Conservation (phyloP, 2,329 filamentous ascomycete species). For the Harringtonia aguacate region DNA sequence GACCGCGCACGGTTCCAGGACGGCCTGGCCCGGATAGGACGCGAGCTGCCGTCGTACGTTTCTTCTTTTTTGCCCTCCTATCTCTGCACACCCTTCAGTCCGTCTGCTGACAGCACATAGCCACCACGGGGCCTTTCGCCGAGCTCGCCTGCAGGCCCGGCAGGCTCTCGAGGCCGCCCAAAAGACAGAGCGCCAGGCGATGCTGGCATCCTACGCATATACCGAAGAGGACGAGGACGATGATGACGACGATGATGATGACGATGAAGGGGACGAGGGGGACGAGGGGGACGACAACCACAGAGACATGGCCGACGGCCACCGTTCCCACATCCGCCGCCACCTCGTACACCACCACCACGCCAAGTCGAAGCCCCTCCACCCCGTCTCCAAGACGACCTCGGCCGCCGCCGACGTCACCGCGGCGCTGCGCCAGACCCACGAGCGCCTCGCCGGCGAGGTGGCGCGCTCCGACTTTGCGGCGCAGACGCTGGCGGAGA, state of each 20-base stretch:
- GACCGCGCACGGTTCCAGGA: constrained; percentile 57
- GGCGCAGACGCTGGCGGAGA: constrained; percentile 77
- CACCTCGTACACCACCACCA: constrained; percentile 16
- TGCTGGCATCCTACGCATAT: constrained; percentile 52
- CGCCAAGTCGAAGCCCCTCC: constrained; percentile 18
- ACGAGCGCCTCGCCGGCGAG: constrained; percentile 77
- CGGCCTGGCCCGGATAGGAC: constrained; percentile 52
- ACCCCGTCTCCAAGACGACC: constrained; percentile 45
- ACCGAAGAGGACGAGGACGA: constrained; percentile 18
- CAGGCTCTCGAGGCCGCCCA: constrained; percentile 63
- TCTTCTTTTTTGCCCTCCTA: not conserved
- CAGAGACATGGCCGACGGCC: constrained; percentile 3
- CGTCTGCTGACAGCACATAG: constrained; percentile 19
- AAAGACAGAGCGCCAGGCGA: constrained; percentile 62
- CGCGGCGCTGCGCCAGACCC: constrained; percentile 69
- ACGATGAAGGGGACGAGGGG: constrained; percentile 6
- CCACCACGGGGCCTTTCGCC: constrained; percentile 60
- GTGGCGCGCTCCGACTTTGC: constrained; percentile 81
- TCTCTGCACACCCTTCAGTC: not conserved
- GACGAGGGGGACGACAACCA: constrained; percentile 16
- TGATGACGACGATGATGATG: constrained; percentile 16
- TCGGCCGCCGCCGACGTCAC: constrained; percentile 75
- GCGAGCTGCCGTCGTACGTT: constrained; percentile 59
- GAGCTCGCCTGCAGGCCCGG: constrained; percentile 71
- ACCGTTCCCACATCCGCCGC: not conserved